Base-by-base conservation (phyloP, 331 rosid genomes). In the Acacia concinna region DNA sequence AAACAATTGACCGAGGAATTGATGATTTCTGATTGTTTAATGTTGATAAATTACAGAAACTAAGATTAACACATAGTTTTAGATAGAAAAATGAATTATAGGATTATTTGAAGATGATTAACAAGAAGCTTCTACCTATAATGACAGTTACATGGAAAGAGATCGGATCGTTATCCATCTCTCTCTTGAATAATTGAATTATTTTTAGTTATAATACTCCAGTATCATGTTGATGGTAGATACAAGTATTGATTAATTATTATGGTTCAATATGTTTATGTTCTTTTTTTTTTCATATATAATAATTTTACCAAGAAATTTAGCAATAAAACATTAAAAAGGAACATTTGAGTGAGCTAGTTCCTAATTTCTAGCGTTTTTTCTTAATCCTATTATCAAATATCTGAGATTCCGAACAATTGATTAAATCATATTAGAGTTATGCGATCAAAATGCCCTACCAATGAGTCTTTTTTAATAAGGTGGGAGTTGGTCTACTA, bases 71-170 rank as follows among this genome's bases (percentile, higher is more conserved):
- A 38, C 23, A 38, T 66, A 20, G 2, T 65, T 30, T 17, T 65
- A 31, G 13, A 8, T 21, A 63, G 23, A 34, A 20, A 65, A 34
- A 65, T 0, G 11, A 35, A 35, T 4, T 15, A 34, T 46, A 34
- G 66, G 11, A 37, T 37, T 23, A 57, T 56, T 60, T 13, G n/a
- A 62, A 59, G 72, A 43, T 44, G 51, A 54, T 70, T 15, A 21
- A 17, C 30, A 46, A 30, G 23, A 51, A 49, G 62, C 70, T 46
- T 73, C 75, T 65, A 31, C 62, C 25, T 59, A 56, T 30, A 46
- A 57, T 60, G 78, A 76, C 60, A 70, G 81, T 38, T 62, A 56
- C 9, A 54, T 49, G 54, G 81, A 82, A 71, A 71, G 85, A 32
- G 78, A 71, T 76, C 69, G 52, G n/a, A 49, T 47, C 31, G 47